Base-by-base conservation (phyloP, 1,139 yeast species). In the Spencermartinsiella ligniputridi region DNA sequence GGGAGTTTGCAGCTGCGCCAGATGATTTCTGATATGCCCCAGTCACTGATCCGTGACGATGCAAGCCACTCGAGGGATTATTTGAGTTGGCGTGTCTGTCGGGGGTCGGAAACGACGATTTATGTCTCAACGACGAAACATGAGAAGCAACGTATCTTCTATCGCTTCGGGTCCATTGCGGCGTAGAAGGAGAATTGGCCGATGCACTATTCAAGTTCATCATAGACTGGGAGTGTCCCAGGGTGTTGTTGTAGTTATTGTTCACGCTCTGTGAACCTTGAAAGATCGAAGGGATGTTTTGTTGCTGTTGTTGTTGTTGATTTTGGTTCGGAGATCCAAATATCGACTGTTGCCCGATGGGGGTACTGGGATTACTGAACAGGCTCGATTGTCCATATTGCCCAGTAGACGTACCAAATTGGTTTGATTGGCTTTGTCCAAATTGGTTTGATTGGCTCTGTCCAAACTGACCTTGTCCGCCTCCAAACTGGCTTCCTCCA, bases 201-300 rank as follows among this genome's bases (percentile, higher is more conserved):
- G 40, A 25, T 24, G 25, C 18, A 15, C 9, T 25, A 2, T 49
- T 44, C 16, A 54, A 44, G 35, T 54, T 57, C 48, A 55, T 52
- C 32, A 57, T 48, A 1, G 62, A 58, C 38, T 58, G 62, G 5
- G 62, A 58, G 40, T 56, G 61, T 24, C 47, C 32, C 37, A 57
- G 38, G 4, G 37, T 9, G 18, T 21, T 11, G 32, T n/a, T 27
- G 15, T 27, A 6, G 25, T 11, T 22, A 22, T 22, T 22, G 25
- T 6, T 6, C 25, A 6, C 11, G 25, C 11, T 22, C 25, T 35
- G 39, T 8, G 25, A 22, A 11, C 11, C 11, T 11, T 22, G 25
- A 11, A 22, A 22, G 25, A 22, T 22, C 25, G 25, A 22, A 11
- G 6, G 25, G 6, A 6, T 6, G 9, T 22, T 6, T 22, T 22